A percentile compares a stretch with the other conserved stretches of the same genome.
Conservation (phyloP, 2,329 filamentous ascomycete species). For the Hypoxylon sp. region DNA sequence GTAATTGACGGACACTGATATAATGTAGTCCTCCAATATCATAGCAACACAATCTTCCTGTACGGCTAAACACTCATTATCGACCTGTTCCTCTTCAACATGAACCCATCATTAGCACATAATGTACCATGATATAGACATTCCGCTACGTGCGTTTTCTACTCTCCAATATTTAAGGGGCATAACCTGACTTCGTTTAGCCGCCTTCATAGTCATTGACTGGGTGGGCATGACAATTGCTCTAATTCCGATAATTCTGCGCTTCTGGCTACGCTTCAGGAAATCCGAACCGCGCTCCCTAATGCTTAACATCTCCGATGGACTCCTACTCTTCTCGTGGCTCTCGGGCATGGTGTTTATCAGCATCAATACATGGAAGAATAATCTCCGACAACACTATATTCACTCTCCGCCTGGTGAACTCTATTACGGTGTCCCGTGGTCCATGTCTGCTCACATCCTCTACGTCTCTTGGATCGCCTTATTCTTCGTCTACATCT, state of each 20-base stretch:
- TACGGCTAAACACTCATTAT: background rate
- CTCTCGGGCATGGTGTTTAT: background rate
- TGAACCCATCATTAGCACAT: background rate
- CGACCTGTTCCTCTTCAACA: background rate
- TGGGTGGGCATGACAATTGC: constrained; percentile 44
- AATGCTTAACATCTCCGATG: constrained; percentile 30
- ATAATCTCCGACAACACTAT: background rate
- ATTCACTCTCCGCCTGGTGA: background rate
- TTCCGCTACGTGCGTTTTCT: background rate
- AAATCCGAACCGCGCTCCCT: constrained; percentile 33
- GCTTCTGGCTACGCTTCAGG: constrained; percentile 45
- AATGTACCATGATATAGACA: constrained; percentile 2
- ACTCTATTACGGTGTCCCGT: background rate
- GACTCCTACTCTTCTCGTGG: background rate
- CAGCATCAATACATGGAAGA: background rate
- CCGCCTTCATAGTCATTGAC: constrained; percentile 48
- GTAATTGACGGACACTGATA: background rate
- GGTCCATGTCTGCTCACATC: background rate
- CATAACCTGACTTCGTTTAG: constrained; percentile 26
- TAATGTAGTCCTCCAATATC: background rate
- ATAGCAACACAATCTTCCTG: background rate
- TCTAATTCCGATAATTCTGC: constrained; percentile 44
- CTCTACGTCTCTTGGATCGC: background rate
- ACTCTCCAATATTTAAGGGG: background rate
- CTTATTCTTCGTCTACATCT: background rate